These are phyloP conservation scores for Cryptococcus depauperatus DNA, from an alignment of 1,284 basidiomycete species.

Conservation along the genomic window DNA sequence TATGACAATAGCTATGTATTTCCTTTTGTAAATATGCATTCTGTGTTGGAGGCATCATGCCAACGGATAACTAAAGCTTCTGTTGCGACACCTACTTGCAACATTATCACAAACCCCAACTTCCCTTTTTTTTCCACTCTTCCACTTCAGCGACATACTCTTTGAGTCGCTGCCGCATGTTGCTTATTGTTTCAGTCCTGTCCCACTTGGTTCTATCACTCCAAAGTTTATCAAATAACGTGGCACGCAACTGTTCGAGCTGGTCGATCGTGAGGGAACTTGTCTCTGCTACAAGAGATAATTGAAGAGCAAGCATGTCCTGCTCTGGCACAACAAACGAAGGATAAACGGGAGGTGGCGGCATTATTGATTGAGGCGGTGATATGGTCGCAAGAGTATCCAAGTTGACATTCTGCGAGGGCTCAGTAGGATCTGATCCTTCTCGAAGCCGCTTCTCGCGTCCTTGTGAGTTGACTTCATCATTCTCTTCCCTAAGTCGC, in stretches of 20 bases:
- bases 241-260: slow-evolving; percentile 85
- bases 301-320: slow-evolving; percentile 16
- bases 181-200: slow-evolving; percentile 56
- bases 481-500: slow-evolving; percentile 41
- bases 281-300: slow-evolving; percentile 46
- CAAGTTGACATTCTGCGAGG: background rate
- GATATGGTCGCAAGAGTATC: background rate
- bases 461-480: slow-evolving; percentile 14
- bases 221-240: slow-evolving; percentile 73
- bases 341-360: slow-evolving; percentile 23
- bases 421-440: too few species aligned
- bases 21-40: too few species aligned
- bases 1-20: background rate
- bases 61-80: too few species aligned
- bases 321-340: slow-evolving; percentile 30
- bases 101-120: background rate
- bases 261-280: slow-evolving; percentile 67
- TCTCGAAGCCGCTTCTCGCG: slow-evolving; percentile 62
- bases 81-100: too few species aligned
- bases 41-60: too few species aligned
- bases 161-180: slow-evolving; percentile 45
- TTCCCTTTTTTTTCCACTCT: slow-evolving; percentile 8
- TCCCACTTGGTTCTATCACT: slow-evolving; percentile 73
- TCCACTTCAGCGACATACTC: slow-evolving; percentile 10
- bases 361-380: background rate